Evolutionary conservation across 2,329 filamentous ascomycete genomes (phyloP), one percentile per base, ranked within the genome.

Genomic region (Colletotrichum agaves): DNA sequence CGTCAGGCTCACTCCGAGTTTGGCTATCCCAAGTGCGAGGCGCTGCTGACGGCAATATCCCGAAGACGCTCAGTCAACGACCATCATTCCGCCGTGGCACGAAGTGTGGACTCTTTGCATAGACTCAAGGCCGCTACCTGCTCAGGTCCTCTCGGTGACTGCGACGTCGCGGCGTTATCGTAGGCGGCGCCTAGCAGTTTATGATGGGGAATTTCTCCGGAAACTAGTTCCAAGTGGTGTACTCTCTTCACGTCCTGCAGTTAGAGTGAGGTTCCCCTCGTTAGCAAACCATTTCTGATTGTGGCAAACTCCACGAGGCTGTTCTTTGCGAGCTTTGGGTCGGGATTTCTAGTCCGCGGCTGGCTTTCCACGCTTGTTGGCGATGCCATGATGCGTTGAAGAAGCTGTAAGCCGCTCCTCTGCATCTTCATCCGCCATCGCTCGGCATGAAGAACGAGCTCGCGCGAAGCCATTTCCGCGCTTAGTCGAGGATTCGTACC

Each of bases 401-500:
- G 33, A 5, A 53, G 37, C 43, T 52, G 10, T 43, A 31, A 21
- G 23, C 43, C 53, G 33, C 63, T 39, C 58, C n/a, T 23, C 4
- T 46, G 35, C 58, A 50, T 58, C 52, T 13, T 47, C 46, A 37
- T 43, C 52, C 31, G 47, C 23, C 47, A 50, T 47, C 52, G 37
- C 41, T 19, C 41, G 31, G 37, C 49, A 15, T 47, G 53, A 33
- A 35, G 33, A 17, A 27, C 33, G 17, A 23, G 37, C 21, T 47
- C 27, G 53, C 39, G 27, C 21, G 35, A 65, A 67, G 39, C 39
- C 15, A 10, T 41, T 56, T 19, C 39, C 37, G 67, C 71, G 58
- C 55, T 63, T 71, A 70, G 19, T 21, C 69, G 73, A 73, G 74
- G 67, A 61, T 50, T 60, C 69, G 39, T 95, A 98, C 96, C 96